phyloP scores from a whole-genome alignment of 768 basidiomycete species.

The Exsudoporus frostii region DNA sequence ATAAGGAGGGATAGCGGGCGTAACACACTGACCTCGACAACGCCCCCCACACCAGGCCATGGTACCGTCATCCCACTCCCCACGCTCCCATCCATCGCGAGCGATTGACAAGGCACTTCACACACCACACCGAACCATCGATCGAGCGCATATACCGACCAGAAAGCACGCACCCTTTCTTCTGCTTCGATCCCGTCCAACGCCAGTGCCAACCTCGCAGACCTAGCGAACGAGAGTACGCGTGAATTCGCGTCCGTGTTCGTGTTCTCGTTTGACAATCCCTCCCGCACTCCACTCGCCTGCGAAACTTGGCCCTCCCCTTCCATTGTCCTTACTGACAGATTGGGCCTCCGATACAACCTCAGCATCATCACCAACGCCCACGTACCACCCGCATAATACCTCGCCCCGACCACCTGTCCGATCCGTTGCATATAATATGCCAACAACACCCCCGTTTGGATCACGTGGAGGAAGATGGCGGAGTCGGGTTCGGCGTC shows the following conservation, averaged over 20 bases:
- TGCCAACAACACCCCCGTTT: slow-evolving; percentile 61
- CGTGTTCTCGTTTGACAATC: neutral
- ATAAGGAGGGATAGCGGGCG: neutral
- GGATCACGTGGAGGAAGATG: slow-evolving; percentile 51
- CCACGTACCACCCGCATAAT: slow-evolving; percentile 48
- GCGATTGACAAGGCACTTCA: slow-evolving; percentile 14
- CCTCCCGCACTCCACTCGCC: neutral
- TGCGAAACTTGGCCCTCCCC: slow-evolving; percentile 1
- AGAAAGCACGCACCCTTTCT: slow-evolving; percentile 40
- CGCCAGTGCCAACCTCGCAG: slow-evolving; percentile 29
- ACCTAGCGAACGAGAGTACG: slow-evolving; percentile 9
- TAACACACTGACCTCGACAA: slow-evolving; percentile 9
- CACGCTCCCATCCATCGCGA: slow-evolving; percentile 27
- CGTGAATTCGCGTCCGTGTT: neutral
- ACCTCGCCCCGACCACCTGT: slow-evolving; percentile 57
- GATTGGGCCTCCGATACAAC: slow-evolving; percentile 36
- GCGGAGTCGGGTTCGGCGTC: slow-evolving; percentile 31
- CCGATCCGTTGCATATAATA: slow-evolving; percentile 64
- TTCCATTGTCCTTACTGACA: neutral
- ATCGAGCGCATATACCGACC: slow-evolving; percentile 35
- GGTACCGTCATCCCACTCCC: slow-evolving; percentile 35
- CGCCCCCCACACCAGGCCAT: slow-evolving; percentile 35
- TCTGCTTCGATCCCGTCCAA: slow-evolving; percentile 33
- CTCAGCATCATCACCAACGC: slow-evolving; percentile 44
- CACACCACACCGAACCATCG: slow-evolving; percentile 31